Evolutionary conservation across 805 yeast species (phyloP), one percentile per base, ranked within the genome.

Genomic region (Kazachstania bromeliacearum): DNA sequence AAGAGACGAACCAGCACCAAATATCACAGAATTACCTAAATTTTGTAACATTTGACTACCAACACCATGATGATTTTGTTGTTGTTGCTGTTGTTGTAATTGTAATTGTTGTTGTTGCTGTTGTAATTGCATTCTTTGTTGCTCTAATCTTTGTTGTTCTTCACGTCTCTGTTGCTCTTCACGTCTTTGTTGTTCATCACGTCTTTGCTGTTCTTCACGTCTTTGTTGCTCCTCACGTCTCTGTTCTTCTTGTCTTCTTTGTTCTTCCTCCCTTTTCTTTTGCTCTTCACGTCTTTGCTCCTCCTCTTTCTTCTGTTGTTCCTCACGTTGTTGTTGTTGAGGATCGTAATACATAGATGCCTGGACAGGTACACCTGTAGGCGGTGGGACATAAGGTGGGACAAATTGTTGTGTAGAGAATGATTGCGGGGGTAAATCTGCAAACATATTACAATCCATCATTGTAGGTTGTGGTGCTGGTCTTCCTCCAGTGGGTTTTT

Each of bases 1-100:
- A 37, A 88, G 68, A 2, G 94, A 79, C 29, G 96, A 95, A 66
- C 96, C 96, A 8, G 95, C 95, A 59, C 96, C 96, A 46, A 85
- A 88, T 33, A 87, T 74, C 22, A 89, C 85, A 9, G 96, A 92
- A 47, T 85, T 77, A 39, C 95, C 95, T 38, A 88, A 63, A 60
- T 83, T 79, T 42, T 31, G 26, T 27, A 33, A 14, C 6, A 33
- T 5, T 14, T 24, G 14, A 24, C 12, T 16, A n/a, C 27, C 18
- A 13, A 19, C 15, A 18, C 26, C 18, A 12, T 16, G 27, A 4
- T 24, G 35, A 15, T 32, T 21, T 12, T 28, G 35, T 14, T 21
- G 27, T 16, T 32, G 35, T 14, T 24, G 27, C 23, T 32, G 35
- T 19, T 15, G 35, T 22, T 31, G 25, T 7, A 5, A 12, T 16